Evolutionary conservation across 225 moss, liverwort and hornwort genomes (phyloP).

Genomic region (Lunularia cruciata): DNA sequence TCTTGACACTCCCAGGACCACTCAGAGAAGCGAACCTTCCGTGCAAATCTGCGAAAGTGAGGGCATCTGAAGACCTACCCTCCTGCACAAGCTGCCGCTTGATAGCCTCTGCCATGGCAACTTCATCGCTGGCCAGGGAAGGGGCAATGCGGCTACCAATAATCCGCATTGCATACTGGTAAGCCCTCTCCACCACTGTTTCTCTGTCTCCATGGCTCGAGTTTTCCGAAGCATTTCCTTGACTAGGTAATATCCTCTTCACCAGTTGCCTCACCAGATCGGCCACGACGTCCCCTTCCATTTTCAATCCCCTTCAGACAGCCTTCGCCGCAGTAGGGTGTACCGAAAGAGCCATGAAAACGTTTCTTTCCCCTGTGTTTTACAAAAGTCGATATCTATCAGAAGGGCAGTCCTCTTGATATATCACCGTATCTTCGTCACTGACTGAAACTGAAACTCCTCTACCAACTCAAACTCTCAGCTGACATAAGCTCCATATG

Average conservation of each 20-base stretch:
- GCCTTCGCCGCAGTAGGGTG: background rate
- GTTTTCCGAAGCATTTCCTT: background rate
- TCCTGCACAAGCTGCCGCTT: slow-evolving; percentile 93
- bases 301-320: slow-evolving; percentile 20
- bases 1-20: slow-evolving; percentile 83
- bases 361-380: background rate
- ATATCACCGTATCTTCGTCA: background rate
- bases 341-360: background rate
- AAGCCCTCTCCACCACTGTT: slow-evolving; percentile 57
- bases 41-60: slow-evolving; percentile 90
- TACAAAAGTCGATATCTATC: background rate
- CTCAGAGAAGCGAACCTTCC: slow-evolving; percentile 70
- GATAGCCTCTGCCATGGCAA: slow-evolving; percentile 93
- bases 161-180: slow-evolving; percentile 96
- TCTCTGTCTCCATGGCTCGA: slow-evolving; percentile 27
- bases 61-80: slow-evolving; percentile 87
- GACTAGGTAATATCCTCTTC: slow-evolving; percentile 69
- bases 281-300: slow-evolving; percentile 90
- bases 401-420: background rate
- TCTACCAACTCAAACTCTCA: background rate
- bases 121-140: slow-evolving; percentile 87
- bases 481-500: background rate
- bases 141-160: slow-evolving; percentile 95
- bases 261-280: slow-evolving; percentile 96
- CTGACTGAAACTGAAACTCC: too few species aligned